Percentiles rank a stretch among this genome's conserved stretches.
phyloP scores from a whole-genome alignment of 2,329 filamentous ascomycete species.

The Colletotrichum sidae region DNA sequence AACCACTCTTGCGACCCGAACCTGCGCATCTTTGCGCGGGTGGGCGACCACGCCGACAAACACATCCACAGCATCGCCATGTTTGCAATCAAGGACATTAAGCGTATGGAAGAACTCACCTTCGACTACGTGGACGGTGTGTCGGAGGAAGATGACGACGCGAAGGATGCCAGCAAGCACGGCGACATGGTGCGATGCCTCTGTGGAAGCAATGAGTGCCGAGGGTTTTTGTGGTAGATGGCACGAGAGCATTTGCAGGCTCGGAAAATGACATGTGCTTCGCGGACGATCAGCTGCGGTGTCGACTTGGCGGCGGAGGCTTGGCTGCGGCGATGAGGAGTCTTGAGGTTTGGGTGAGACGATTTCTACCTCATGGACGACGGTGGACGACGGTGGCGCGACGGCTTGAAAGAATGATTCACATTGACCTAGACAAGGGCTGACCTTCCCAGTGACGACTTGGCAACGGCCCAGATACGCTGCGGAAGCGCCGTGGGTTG shows the following conservation, averaged over 20 bases:
- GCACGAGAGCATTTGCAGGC: background rate
- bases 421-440: background rate
- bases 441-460: background rate
- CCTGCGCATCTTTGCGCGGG: conserved; percentile 81
- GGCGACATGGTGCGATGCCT: conserved; percentile 68
- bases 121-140: conserved; percentile 83
- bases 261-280: background rate
- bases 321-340: background rate
- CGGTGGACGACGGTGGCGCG: background rate
- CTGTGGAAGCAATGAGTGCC: conserved; percentile 75
- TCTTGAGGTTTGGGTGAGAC: background rate
- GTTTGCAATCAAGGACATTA: conserved; percentile 77
- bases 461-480: background rate
- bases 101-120: conserved; percentile 75
- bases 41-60: conserved; percentile 80
- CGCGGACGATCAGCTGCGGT: background rate
- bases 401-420: background rate
- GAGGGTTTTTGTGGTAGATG: conserved; percentile 74
- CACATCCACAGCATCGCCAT: conserved; percentile 81
- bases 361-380: conserved; percentile 18
- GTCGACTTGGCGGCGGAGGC: background rate
- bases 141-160: conserved; percentile 60
- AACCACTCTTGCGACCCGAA: conserved; percentile 88
- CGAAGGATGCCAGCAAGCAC: conserved; percentile 59
- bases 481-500: conserved; percentile 19